A percentile compares a stretch with the other conserved stretches of the same genome.
These are phyloP conservation scores for Elongisporangium undulatum DNA, from an alignment of 352 stramenopile species.

Conservation along the genomic window DNA sequence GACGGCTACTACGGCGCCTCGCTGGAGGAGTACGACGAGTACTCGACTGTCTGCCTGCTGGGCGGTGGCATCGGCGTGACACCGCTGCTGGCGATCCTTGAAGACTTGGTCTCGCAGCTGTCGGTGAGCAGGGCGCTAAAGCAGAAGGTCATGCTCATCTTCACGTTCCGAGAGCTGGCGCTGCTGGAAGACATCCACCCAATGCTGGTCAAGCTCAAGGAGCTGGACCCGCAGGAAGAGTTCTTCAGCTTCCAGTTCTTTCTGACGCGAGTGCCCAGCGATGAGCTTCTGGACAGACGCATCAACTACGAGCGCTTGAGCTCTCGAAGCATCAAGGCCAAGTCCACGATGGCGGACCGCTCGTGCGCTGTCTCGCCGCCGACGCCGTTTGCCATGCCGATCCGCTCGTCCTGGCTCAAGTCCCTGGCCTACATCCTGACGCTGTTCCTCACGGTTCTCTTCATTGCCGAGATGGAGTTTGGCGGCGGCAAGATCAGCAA, in stretches of 20 bases:
- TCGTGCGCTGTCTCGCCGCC: background rate
- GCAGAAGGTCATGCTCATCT: conserved; percentile 15
- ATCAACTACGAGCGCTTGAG: conserved; percentile 3
- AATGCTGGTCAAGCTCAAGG: conserved; percentile 9
- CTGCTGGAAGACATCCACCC: conserved; percentile 16
- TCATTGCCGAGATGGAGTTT: conserved; percentile 16
- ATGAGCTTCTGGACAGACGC: conserved; percentile 8
- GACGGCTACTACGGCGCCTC: conserved; percentile 39
- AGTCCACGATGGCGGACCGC: background rate
- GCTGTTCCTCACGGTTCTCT: conserved; percentile 12
- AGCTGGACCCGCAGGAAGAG: conserved; percentile 12
- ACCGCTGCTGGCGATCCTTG: conserved; percentile 27
- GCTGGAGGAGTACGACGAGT: conserved; percentile 25
- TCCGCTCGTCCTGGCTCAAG: conserved; percentile 6
- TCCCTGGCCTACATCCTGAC: conserved; percentile 11
- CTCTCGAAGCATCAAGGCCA: background rate
- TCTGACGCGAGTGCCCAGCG: conserved; percentile 12
- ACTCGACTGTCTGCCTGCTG: conserved; percentile 25
- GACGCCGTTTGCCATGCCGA: conserved; percentile 16
- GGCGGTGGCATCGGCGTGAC: conserved; percentile 34
- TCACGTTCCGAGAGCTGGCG: conserved; percentile 19
- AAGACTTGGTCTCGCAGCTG: conserved; percentile 15
- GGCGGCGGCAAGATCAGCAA: conserved; percentile 18
- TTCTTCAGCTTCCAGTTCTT: conserved; percentile 21
- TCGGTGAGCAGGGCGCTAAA: background rate